Evolutionary conservation across 2,329 filamentous ascomycete species (phyloP).

Genomic region (Diaporthe sp.): DNA sequence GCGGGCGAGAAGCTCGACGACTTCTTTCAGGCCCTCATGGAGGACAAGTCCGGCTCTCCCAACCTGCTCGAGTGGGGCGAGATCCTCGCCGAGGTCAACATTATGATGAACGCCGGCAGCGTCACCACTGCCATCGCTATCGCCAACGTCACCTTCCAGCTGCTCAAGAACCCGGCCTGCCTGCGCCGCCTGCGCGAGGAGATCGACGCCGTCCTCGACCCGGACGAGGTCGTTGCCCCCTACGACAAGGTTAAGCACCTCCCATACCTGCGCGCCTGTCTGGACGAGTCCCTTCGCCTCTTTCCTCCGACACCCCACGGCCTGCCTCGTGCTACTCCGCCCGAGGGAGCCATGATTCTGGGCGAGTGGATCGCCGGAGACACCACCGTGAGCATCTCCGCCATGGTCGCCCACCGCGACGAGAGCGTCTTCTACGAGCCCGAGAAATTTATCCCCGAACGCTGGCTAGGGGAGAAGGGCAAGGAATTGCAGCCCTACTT

Average conservation of each 20-base stretch:
- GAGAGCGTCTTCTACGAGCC: conserved; percentile 57
- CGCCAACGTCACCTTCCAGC: conserved; percentile 64
- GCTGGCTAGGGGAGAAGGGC: conserved; percentile 51
- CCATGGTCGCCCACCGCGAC: conserved; percentile 62
- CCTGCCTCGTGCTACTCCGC: conserved; percentile 59
- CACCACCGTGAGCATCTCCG: conserved; percentile 57
- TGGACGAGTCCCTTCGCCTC: conserved; percentile 62
- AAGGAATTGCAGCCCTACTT: conserved; percentile 26
- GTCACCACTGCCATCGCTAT: conserved; percentile 60
- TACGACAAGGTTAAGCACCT: conserved; percentile 54
- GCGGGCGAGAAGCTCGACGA: conserved; percentile 70
- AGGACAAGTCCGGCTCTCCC: conserved; percentile 56
- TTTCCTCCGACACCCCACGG: conserved; percentile 57
- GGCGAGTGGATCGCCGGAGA: conserved; percentile 58
- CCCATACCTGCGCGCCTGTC: conserved; percentile 57
- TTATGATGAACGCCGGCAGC: conserved; percentile 66
- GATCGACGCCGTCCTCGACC: conserved; percentile 59
- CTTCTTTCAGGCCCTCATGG: conserved; percentile 71
- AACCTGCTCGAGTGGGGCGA: conserved; percentile 69
- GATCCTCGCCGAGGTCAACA: conserved; percentile 68
- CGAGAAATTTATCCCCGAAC: conserved; percentile 50
- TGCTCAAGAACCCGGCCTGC: conserved; percentile 61
- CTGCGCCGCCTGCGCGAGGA: conserved; percentile 59
- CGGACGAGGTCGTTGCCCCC: conserved; percentile 59
- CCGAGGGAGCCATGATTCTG: conserved; percentile 54